Percentiles rank a stretch among this genome's conserved stretches.
Evolutionary conservation across 495 filamentous ascomycete species (phyloP).

Genomic region (Thozetella sp.): DNA sequence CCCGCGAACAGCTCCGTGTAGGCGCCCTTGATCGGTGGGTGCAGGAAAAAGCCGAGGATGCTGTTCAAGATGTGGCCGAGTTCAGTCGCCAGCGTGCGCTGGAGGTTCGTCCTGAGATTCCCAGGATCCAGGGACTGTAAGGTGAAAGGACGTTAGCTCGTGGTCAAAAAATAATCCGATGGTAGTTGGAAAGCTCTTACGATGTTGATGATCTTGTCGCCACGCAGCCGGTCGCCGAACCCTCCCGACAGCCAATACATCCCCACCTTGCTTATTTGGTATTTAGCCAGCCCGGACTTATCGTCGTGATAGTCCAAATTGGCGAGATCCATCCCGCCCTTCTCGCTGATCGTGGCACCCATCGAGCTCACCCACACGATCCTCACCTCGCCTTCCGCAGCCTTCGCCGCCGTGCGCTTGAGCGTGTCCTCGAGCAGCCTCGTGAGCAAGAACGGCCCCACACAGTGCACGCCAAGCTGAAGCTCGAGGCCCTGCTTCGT

Average conservation of each 20-base stretch:
- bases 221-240: conserved; percentile 9
- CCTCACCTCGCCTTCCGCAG: conserved; percentile 34
- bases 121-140: conserved; percentile 36
- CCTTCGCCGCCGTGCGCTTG: conserved; percentile 29
- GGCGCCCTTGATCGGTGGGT: conserved; percentile 37
- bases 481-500: conserved; percentile 38
- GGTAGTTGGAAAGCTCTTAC: conserved; percentile 1
- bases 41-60: conserved; percentile 12
- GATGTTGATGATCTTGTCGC: conserved; percentile 12
- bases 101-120: conserved; percentile 33
- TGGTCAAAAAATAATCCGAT: not conserved
- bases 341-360: conserved; percentile 20
- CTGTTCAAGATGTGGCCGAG: not conserved
- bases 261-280: conserved; percentile 19
- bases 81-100: conserved; percentile 14
- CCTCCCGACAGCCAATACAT: conserved; percentile 13
- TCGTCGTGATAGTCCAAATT: conserved; percentile 22
- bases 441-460: conserved; percentile 40
- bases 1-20: conserved; percentile 50
- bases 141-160: not conserved
- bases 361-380: conserved; percentile 41
- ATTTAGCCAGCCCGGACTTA: not conserved
- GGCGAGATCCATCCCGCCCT: conserved; percentile 31
- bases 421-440: conserved; percentile 43
- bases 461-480: conserved; percentile 38